Conservation (phyloP, 768 basidiomycete species). For the Crassisporium funariophilum region DNA sequence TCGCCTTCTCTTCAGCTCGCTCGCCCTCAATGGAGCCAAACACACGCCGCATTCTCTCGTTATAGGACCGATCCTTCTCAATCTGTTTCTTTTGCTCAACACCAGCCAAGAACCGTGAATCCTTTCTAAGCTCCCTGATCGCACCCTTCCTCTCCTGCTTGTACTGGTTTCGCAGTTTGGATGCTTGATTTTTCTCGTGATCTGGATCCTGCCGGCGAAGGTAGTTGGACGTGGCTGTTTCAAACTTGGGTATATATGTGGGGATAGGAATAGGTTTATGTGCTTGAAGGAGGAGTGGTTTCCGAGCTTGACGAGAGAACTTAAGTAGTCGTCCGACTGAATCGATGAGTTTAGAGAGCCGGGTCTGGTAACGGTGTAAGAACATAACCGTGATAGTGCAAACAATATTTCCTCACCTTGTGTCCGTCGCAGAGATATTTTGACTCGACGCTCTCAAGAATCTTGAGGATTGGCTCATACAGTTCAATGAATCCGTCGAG, state of each 20-base stretch:
- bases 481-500: slow-evolving; percentile 86
- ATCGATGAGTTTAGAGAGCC: slow-evolving; percentile 46
- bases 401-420: slow-evolving; percentile 45
- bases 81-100: slow-evolving; percentile 84
- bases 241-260: slow-evolving; percentile 93
- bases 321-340: slow-evolving; percentile 65
- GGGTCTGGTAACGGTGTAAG: slow-evolving; percentile 42
- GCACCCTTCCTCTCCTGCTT: slow-evolving; percentile 98
- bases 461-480: slow-evolving; percentile 62
- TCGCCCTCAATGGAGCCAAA: slow-evolving; percentile 80
- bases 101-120: slow-evolving; percentile 87
- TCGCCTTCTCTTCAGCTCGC: slow-evolving; percentile 91
- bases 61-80: slow-evolving; percentile 84
- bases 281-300: slow-evolving; percentile 81
- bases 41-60: slow-evolving; percentile 80
- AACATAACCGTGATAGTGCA: slow-evolving; percentile 1
- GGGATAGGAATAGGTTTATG: slow-evolving; percentile 98
- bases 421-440: slow-evolving; percentile 50
- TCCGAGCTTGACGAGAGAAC: slow-evolving; percentile 71
- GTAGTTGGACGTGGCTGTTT: slow-evolving; percentile 71
- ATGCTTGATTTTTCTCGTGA: slow-evolving; percentile 81
- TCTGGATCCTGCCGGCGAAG: slow-evolving; percentile 87
- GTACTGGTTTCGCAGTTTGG: slow-evolving; percentile 85
- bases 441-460: slow-evolving; percentile 57
- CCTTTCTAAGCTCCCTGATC: slow-evolving; percentile 93